Percentiles rank a stretch among this genome's conserved stretches.
Evolutionary conservation across 495 filamentous ascomycete genomes (phyloP).

Genomic region (Echria macrotheca): DNA sequence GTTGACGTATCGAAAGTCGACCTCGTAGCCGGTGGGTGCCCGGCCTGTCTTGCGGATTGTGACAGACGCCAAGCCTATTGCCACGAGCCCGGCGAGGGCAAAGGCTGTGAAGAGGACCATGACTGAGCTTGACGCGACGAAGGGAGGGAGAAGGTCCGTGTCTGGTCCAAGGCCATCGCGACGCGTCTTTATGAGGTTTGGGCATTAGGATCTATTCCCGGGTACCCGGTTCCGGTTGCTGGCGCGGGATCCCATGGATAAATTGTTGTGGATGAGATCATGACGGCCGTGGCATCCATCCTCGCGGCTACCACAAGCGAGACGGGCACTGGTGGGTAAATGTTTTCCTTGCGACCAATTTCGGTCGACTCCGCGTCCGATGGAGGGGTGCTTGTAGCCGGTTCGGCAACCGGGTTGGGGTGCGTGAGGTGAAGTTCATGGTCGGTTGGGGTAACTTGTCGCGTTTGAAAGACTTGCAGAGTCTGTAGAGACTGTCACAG

Average conservation of each 20-base stretch:
- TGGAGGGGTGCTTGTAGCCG: too few species aligned
- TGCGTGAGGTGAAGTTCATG: too few species aligned
- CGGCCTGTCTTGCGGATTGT: slow-evolving; percentile 27
- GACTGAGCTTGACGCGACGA: not conserved
- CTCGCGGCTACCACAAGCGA: too few species aligned
- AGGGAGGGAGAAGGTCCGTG: too few species aligned
- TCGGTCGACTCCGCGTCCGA: too few species aligned
- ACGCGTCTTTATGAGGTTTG: not conserved
- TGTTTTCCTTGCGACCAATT: too few species aligned
- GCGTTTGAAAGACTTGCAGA: too few species aligned
- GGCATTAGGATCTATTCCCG: not conserved
- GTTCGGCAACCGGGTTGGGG: too few species aligned
- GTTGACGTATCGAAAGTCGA: slow-evolving; percentile 31
- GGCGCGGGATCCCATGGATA: not conserved
- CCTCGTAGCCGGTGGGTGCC: slow-evolving; percentile 27
- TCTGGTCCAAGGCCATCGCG: not conserved
- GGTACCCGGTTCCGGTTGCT: slow-evolving; percentile 1
- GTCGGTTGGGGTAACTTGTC: too few species aligned
- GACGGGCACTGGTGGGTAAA: too few species aligned
- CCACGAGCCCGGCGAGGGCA: not conserved
- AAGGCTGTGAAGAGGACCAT: not conserved
- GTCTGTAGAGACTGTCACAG: too few species aligned
- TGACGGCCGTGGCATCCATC: too few species aligned
- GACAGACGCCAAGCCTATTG: slow-evolving; percentile 21
- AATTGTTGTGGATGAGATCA: not conserved